Base-by-base conservation (phyloP, 2,329 filamentous ascomycete species). In the Phialemonium atrogriseum region DNA sequence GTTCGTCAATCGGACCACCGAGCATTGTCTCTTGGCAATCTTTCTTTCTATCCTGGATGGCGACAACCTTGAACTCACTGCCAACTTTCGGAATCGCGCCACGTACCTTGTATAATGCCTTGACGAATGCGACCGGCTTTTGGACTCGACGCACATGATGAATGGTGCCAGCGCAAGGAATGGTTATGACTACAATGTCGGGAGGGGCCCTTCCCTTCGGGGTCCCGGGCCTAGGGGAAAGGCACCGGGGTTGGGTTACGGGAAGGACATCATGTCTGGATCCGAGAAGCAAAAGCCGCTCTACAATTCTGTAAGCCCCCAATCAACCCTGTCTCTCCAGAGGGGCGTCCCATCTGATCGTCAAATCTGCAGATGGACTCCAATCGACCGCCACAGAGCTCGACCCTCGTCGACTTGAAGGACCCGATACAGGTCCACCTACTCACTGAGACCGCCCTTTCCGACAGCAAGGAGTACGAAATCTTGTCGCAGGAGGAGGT, bases 401-500 rank as follows among this genome's bases (percentile, higher is more conserved):
- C 73, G 13, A 59, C 58, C 4, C 61, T 71, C 9, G 66, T 79
- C 43, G 73, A 81, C 46, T 62, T 80, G 32, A 73, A 75, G 41
- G 83, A 84, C 54, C 73, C 68, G 37, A 83, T 98, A 26, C 82
- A 87, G 46, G 79, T 94, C 54, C 93, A 96, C 55, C 65, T 98
- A 27, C 72, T 98, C 36, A 88, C 91, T 39, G 89, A 96, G 62
- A 96, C 86, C 13, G 91, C 91, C 13, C 74, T 98, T 38, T 75
- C 80, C 37, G 91, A 98, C 59, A 93, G 87, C 62, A 81, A 79
- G 50, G 66, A 78, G 46, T 98, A 80, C 54, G 80, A 89, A 50
- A 79, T 98, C 15, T 56, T 98, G 39, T 85, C 88, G 0, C 84
- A 89, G 45, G 87, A 94, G 52, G 88, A 96, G 58, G 81, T 95